Evolutionary conservation across 371 early-diverging fungal genomes (phyloP), one percentile per base, ranked within the genome.

Genomic region (Syncephalastrum sp.): DNA sequence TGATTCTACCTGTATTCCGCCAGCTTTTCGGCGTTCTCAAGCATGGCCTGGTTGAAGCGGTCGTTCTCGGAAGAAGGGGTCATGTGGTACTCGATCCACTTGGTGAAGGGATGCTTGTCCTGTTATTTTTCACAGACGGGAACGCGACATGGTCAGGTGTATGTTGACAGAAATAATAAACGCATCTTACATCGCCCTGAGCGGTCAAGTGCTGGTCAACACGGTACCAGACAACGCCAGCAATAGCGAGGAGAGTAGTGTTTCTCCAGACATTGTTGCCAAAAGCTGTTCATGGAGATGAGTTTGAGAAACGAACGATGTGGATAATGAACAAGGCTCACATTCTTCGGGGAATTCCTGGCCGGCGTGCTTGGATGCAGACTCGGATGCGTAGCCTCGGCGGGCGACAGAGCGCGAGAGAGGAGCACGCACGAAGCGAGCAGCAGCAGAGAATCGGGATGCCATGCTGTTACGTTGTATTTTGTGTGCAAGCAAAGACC

Each of bases 51-150:
- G 44, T 63, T 69, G 23, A 68, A 50, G 17, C 56, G 56, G 42
- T 75, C 73, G 29, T 68, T 75, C 49, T 75, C 66, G 21, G 56
- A 57, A 17, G 57, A 58, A 10, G 68, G 59, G 12, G 69, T 70
- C 78, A 78, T 78, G 42, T 49, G 66, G 53, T 67, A 63, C 60
- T 74, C 79, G 48, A 78, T 67, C 75, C 75, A 78, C 48, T 64
- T 60, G 42, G 74, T 78, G 59, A 78, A 56, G 44, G 71, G 69
- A 60, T 78, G 73, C 61, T 74, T 78, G 17, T 75, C 69, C 72
- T 74, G 63, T 19, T 38, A 38, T 51, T 51, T 1, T 27, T 50
- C 5, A 23, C 1, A 14, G 8, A n/a, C 21, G 27, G 0, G 15
- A 12, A n/a, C 27, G 29, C 24, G n/a, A 8, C 13, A n/a, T 21